phyloP scores from a whole-genome alignment of 176 grass and related monocot genomes.

The sorghum (Sorghum bicolor) region Sorghum_bicolor_NCBIv3 NC_012871.2:16277501-16278000 shows the following conservation, averaged over 20 bases:
- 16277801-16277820: background rate
- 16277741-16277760: background rate
- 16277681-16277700: background rate
- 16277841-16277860: background rate
- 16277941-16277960: background rate
- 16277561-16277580: too few species aligned
- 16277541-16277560: too few species aligned
- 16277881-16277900: background rate
- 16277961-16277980: background rate
- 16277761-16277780: background rate
- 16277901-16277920: background rate
- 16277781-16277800: background rate
- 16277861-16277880: slow-evolving; percentile 5
- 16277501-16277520: too few species aligned
- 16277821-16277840: slow-evolving; percentile 5
- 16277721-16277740: background rate
- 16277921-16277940: background rate
- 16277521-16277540: too few species aligned
- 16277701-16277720: background rate
- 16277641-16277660: background rate
- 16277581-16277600: background rate
- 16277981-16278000: slow-evolving; percentile 73
- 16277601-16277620: too few species aligned
- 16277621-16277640: background rate
- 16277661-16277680: background rate